Base-by-base conservation (phyloP, 768 basidiomycete genomes). In the Filobasidium wieringae region DNA sequence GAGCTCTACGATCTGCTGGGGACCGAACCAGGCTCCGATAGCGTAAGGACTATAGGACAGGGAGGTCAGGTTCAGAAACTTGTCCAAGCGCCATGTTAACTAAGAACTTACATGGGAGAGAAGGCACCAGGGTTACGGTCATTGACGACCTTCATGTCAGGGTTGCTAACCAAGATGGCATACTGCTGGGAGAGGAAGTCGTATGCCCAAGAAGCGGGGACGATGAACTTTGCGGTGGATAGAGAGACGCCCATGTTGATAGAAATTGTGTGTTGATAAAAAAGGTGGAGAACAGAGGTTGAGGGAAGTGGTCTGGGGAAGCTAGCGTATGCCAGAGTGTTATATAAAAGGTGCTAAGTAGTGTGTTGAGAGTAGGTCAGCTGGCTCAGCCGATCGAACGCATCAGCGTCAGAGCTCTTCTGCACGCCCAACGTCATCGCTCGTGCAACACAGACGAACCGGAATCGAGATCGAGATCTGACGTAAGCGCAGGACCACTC, bases 131-230 rank as follows among this genome's bases (percentile, higher is more conserved):
- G 66, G 62, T 72, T 58, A 8, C 39, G 31, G 60, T 72, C 66
- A 55, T 69, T 66, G 49, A 71, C 61, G 26, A 63, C 52, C 59
- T 69, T 68, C 70, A 72, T 72, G 61, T 68, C 63, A 47, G 70
- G 70, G n/a, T 59, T 60, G 17, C 62, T 56, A 26, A 60, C 32
- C 27, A 36, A 12, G 68, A 71, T 71, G 19, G 66, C 70, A 41
- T 66, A 69, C 12, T 61, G 39, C 50, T 71, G 68, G 31, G 56
- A 59, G 24, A 51, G 57, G 49, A 71, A 69, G 53, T 69, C 64
- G 60, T 67, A 55, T 62, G 55, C n/a, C 41, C 65, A 70, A 2
- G 69, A 67, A 27, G 50, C 33, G 26, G 67, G 66, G 14, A 66
- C 67, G 34, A 68, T 58, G 34, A 66, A 34, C 53, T 63, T 47